Evolutionary conservation across 2,329 filamentous ascomycete genomes (phyloP).

Genomic region (Talaromyces albobiverticillius): DNA sequence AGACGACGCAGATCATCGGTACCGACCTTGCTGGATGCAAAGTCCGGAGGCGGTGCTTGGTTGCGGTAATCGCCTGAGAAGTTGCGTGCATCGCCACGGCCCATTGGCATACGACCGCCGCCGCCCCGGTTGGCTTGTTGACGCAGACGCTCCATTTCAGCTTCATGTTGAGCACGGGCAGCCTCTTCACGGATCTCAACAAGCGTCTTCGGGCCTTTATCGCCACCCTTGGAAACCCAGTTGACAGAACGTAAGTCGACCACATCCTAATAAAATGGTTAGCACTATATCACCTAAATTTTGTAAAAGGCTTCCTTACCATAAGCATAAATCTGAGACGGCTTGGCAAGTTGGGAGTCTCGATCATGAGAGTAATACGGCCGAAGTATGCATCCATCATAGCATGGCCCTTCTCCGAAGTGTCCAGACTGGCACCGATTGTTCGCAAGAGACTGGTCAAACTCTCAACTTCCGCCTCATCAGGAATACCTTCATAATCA

Average conservation of each 20-base stretch:
- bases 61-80: conserved; percentile 68
- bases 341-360: conserved; percentile 76
- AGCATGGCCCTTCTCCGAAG: conserved; percentile 73
- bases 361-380: conserved; percentile 78
- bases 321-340: conserved; percentile 95
- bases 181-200: conserved; percentile 86
- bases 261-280: conserved; percentile 58
- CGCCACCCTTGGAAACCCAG: conserved; percentile 83
- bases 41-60: conserved; percentile 68
- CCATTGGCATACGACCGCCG: conserved; percentile 68
- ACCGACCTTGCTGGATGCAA: conserved; percentile 74
- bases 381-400: conserved; percentile 95
- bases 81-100: conserved; percentile 82
- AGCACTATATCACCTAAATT: background rate
- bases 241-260: conserved; percentile 73
- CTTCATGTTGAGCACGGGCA: conserved; percentile 73
- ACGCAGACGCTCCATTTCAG: conserved; percentile 62
- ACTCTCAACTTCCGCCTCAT: conserved; percentile 95
- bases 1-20: conserved; percentile 90
- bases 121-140: conserved; percentile 57
- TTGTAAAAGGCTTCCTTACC: conserved; percentile 38
- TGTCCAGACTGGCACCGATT: conserved; percentile 83
- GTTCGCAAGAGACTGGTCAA: conserved; percentile 89
- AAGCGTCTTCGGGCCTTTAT: conserved; percentile 97
- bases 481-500: conserved; percentile 87